Evolutionary conservation across 2,329 filamentous ascomycete species (phyloP).

Genomic region (Nemania bipapillata): DNA sequence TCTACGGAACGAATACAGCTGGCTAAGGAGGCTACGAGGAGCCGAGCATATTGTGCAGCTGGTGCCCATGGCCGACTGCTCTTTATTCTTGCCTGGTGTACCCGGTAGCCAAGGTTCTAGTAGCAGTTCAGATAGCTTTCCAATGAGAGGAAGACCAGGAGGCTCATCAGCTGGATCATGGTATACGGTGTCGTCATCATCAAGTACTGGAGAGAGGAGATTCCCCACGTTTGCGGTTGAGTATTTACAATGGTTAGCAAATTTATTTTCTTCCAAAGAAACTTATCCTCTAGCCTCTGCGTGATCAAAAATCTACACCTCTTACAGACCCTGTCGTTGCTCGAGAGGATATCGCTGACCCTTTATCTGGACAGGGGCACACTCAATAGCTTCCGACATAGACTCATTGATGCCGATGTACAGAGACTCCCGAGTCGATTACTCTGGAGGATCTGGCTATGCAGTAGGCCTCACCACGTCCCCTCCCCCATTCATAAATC

Average conservation of each 20-base stretch:
- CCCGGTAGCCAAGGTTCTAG: background rate
- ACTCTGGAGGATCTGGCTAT: constrained; percentile 34
- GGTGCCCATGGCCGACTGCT: constrained; percentile 19
- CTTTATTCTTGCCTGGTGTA: constrained; percentile 12
- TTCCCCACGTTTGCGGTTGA: constrained; percentile 31
- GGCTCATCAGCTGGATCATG: background rate
- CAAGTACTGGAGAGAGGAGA: background rate
- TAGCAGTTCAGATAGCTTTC: constrained; percentile 13
- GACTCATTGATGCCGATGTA: background rate
- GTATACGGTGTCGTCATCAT: background rate
- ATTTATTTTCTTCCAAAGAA: background rate
- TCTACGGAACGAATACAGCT: constrained; percentile 29
- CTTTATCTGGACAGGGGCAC: constrained; percentile 13
- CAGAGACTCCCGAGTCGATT: constrained; percentile 24
- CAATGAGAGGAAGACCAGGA: background rate
- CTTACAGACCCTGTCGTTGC: background rate
- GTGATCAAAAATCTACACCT: background rate
- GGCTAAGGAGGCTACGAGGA: constrained; percentile 24
- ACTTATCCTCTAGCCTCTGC: background rate
- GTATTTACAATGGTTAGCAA: constrained; percentile 21
- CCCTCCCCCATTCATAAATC: background rate
- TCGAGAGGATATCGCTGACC: background rate
- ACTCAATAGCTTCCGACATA: background rate
- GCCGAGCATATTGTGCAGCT: constrained; percentile 36
- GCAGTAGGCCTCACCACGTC: constrained; percentile 25